A percentile compares a stretch with the other conserved stretches of the same genome.
Evolutionary conservation across 768 basidiomycete species (phyloP).

Genomic region (Psilocybe sp.): DNA sequence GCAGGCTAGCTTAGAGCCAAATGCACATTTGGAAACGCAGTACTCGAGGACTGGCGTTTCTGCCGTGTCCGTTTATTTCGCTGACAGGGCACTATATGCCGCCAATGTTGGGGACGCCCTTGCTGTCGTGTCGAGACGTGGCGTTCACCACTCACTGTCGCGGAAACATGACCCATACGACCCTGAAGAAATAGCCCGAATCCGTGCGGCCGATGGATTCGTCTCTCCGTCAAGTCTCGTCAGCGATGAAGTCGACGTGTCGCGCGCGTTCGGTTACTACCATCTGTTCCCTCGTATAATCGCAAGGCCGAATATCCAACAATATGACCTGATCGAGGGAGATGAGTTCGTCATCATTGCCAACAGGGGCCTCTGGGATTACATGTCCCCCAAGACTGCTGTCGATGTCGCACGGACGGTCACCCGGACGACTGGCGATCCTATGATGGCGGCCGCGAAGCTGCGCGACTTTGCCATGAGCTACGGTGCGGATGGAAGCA

Average conservation of each 20-base stretch:
- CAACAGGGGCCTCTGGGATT: slow-evolving; percentile 92
- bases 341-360: slow-evolving; percentile 98
- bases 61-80: slow-evolving; percentile 83
- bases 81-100: slow-evolving; percentile 76
- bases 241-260: slow-evolving; percentile 88
- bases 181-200: slow-evolving; percentile 78
- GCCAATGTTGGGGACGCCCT: slow-evolving; percentile 89
- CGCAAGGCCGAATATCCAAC: slow-evolving; percentile 76
- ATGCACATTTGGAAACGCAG: slow-evolving; percentile 38
- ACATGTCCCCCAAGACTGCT: slow-evolving; percentile 90
- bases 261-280: slow-evolving; percentile 93
- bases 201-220: slow-evolving; percentile 91
- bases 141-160: slow-evolving; percentile 71
- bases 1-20: slow-evolving; percentile 47
- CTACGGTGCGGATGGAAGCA: slow-evolving; percentile 89
- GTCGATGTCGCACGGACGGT: slow-evolving; percentile 92
- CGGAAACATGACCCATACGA: slow-evolving; percentile 89
- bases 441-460: slow-evolving; percentile 90
- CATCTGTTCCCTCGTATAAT: slow-evolving; percentile 88
- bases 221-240: slow-evolving; percentile 88
- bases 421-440: slow-evolving; percentile 65
- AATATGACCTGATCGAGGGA: slow-evolving; percentile 67
- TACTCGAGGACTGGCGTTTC: slow-evolving; percentile 72
- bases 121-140: slow-evolving; percentile 80
- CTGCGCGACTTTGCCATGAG: slow-evolving; percentile 95